These are phyloP conservation scores for Fusarium mangiferae DNA, from an alignment of 2,329 filamentous ascomycete genomes.

Conservation along the genomic window DNA sequence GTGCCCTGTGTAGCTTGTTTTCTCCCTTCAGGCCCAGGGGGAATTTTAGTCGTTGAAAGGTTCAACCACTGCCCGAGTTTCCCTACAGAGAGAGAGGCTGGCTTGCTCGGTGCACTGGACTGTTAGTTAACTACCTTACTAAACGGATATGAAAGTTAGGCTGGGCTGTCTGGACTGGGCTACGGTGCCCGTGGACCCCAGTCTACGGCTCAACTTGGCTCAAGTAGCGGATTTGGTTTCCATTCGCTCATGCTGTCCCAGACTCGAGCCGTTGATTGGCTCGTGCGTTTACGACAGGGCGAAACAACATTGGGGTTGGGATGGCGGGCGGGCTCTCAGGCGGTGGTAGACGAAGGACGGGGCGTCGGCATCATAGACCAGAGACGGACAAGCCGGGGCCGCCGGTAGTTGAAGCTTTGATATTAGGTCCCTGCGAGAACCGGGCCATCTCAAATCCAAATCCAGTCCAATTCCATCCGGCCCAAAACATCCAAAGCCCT, in stretches of 20 bases:
- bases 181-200: conserved; percentile 10
- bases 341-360: conserved; percentile 18
- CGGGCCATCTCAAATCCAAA: conserved; percentile 15
- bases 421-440: conserved; percentile 13
- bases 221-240: conserved; percentile 14
- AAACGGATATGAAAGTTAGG: background rate
- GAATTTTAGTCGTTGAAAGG: conserved; percentile 5
- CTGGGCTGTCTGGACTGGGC: conserved; percentile 7
- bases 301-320: conserved; percentile 22
- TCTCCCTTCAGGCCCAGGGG: background rate
- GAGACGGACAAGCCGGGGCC: conserved; percentile 32
- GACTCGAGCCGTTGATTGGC: conserved; percentile 8
- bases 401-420: conserved; percentile 34
- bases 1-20: conserved; percentile 23
- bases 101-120: background rate
- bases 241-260: conserved; percentile 11
- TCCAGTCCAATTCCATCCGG: background rate
- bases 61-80: background rate
- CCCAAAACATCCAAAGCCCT: background rate
- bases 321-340: conserved; percentile 24
- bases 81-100: background rate
- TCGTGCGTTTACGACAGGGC: conserved; percentile 14
- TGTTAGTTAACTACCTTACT: background rate
- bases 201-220: conserved; percentile 20
- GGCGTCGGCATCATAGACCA: conserved; percentile 1